phyloP scores from a whole-genome alignment of 495 filamentous ascomycete species.

The Friedmanniomyces endolithicus region DNA sequence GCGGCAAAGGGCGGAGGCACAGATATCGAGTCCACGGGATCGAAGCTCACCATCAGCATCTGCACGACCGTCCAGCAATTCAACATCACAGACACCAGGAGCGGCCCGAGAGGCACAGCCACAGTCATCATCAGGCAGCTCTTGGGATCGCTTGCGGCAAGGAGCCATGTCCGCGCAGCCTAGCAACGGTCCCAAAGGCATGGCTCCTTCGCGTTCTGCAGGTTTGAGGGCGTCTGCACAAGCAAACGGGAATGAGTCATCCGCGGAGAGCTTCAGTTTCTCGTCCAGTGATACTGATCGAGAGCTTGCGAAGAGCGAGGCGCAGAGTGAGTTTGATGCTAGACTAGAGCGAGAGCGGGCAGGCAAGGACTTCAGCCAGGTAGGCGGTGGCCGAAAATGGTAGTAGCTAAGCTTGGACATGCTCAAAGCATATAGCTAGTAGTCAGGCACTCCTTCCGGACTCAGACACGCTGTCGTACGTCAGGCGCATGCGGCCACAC shows the following conservation, averaged over 20 bases:
- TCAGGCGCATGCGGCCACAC: no score
- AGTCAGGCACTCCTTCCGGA: no score
- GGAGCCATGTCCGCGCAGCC: constrained; percentile 5
- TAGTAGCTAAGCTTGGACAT: background rate
- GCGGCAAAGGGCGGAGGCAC: constrained; percentile 1
- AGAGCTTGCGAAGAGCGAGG: constrained; percentile 34
- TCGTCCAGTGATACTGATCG: constrained; percentile 31
- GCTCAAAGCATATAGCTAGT: no score
- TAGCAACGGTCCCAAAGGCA: background rate
- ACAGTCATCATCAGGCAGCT: background rate
- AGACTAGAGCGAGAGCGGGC: constrained; percentile 35
- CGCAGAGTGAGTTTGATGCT: constrained; percentile 43
- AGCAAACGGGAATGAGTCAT: background rate
- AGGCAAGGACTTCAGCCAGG: constrained; percentile 17
- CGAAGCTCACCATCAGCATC: background rate
- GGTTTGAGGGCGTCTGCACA: background rate
- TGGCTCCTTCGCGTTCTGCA: background rate
- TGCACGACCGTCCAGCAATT: background rate
- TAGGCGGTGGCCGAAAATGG: constrained; percentile 4
- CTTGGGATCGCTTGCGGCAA: constrained; percentile 16
- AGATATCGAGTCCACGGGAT: background rate
- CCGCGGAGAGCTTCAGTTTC: constrained; percentile 35
- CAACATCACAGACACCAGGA: background rate
- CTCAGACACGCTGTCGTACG: no score
- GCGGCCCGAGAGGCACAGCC: background rate